phyloP scores from a whole-genome alignment of 495 filamentous ascomycete species.

The Xylaria telfairii region DNA sequence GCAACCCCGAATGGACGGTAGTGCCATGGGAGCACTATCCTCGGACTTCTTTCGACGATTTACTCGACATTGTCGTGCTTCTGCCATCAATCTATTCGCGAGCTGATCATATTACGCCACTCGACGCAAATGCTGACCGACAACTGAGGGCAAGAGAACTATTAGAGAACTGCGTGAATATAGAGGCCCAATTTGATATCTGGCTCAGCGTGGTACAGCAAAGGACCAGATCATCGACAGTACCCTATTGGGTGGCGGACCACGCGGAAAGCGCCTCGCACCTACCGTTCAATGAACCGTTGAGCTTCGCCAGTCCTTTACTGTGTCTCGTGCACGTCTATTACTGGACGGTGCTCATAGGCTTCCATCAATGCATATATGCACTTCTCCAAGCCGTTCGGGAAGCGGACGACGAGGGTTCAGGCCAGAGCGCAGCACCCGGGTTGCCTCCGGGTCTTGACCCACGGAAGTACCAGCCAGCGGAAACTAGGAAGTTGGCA shows the following conservation, averaged over 20 bases:
- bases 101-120: slow-evolving; percentile 40
- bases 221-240: slow-evolving; percentile 26
- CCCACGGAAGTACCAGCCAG: slow-evolving; percentile 34
- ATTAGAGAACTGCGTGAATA: slow-evolving; percentile 45
- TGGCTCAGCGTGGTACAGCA: slow-evolving; percentile 45
- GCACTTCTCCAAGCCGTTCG: slow-evolving; percentile 44
- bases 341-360: slow-evolving; percentile 49
- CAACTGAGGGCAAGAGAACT: slow-evolving; percentile 50
- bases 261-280: slow-evolving; percentile 22
- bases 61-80: slow-evolving; percentile 49
- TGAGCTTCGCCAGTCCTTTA: slow-evolving; percentile 41
- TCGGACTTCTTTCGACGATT: slow-evolving; percentile 48
- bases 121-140: slow-evolving; percentile 38
- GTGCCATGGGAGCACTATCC: slow-evolving; percentile 52
- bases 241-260: slow-evolving; percentile 35
- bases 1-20: slow-evolving; percentile 50
- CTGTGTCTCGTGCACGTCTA: slow-evolving; percentile 46
- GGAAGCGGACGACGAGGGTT: slow-evolving; percentile 32
- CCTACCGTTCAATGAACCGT: slow-evolving; percentile 46
- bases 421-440: neutral
- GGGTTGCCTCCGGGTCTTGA: slow-evolving; percentile 37
- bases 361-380: slow-evolving; percentile 48
- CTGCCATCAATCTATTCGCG: slow-evolving; percentile 47
- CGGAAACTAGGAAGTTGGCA: slow-evolving; percentile 39
- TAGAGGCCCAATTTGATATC: slow-evolving; percentile 47